Evolutionary conservation across 2,329 filamentous ascomycete species (phyloP).

Genomic region (Aspergillus bombycis): DNA sequence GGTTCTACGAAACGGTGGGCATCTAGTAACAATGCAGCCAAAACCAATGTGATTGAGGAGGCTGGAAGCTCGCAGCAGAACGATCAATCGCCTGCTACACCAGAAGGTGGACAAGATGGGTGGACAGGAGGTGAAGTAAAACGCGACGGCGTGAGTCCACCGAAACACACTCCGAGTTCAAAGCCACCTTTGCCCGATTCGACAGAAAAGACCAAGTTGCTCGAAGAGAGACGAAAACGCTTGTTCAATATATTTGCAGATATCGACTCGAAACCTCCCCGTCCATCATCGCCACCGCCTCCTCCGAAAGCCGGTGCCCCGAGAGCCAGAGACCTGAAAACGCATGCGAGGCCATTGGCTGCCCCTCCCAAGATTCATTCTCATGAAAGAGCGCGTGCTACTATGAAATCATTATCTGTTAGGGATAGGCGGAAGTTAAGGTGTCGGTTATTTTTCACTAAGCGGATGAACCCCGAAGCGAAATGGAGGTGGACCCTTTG

Average conservation of each 20-base stretch:
- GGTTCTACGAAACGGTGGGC: constrained; percentile 28
- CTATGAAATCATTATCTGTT: constrained; percentile 22
- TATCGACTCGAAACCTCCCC: constrained; percentile 4
- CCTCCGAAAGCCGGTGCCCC: background rate
- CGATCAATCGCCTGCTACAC: background rate
- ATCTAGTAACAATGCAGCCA: constrained; percentile 16
- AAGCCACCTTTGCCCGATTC: background rate
- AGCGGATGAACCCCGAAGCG: background rate
- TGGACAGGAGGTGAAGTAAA: background rate
- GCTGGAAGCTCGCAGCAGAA: background rate
- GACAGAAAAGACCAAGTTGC: background rate
- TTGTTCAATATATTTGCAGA: constrained; percentile 15
- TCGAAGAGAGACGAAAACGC: constrained; percentile 1
- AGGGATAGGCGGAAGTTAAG: constrained; percentile 32
- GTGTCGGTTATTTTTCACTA: constrained; percentile 24
- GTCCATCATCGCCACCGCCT: background rate
- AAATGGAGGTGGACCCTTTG: constrained; percentile 22
- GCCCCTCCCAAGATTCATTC: background rate
- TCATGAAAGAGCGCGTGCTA: background rate
- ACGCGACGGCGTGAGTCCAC: background rate
- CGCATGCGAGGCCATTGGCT: constrained; percentile 3
- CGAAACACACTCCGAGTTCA: background rate
- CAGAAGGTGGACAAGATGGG: background rate
- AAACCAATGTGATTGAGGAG: background rate
- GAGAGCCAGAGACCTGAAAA: background rate